Evolutionary conservation across 108 stramenopile species (phyloP).

Genomic region (Skeletonema marinoi): DNA sequence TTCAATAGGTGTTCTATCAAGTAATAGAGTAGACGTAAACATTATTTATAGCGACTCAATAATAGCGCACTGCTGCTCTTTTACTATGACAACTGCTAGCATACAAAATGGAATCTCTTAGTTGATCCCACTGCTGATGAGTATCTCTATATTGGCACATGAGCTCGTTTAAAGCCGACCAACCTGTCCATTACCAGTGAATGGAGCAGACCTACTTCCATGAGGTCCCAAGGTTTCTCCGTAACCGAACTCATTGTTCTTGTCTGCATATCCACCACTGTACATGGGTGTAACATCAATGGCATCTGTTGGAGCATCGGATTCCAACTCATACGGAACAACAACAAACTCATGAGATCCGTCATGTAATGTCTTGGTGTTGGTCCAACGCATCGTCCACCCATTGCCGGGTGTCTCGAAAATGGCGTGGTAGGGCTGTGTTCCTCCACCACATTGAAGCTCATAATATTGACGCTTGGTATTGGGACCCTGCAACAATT

Average conservation of each 20-base stretch:
- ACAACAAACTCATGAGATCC: constrained; percentile 54
- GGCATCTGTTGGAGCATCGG: constrained; percentile 11
- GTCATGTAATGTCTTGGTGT: constrained; percentile 68
- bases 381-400: constrained; percentile 52
- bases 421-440: constrained; percentile 66
- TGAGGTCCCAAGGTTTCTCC: constrained; percentile 44
- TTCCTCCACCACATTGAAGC: constrained; percentile 65
- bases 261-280: constrained; percentile 24
- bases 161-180: not conserved
- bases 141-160: not conserved
- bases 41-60: not conserved
- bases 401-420: constrained; percentile 65
- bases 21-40: not conserved
- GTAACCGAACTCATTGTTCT: constrained; percentile 36
- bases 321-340: constrained; percentile 55
- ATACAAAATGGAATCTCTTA: not conserved
- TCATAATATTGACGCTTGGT: constrained; percentile 52
- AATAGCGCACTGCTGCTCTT: not conserved
- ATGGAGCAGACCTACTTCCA: constrained; percentile 16
- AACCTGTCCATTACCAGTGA: not conserved
- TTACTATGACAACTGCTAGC: not conserved
- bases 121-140: not conserved
- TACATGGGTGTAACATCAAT: constrained; percentile 13
- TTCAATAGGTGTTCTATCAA: not conserved
- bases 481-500: constrained; percentile 69